A percentile compares a stretch with the other conserved stretches of the same genome.
These are phyloP conservation scores for Acorus gramineus DNA, from an alignment of 106 monocot genomes.

Conservation along the genomic window DNA sequence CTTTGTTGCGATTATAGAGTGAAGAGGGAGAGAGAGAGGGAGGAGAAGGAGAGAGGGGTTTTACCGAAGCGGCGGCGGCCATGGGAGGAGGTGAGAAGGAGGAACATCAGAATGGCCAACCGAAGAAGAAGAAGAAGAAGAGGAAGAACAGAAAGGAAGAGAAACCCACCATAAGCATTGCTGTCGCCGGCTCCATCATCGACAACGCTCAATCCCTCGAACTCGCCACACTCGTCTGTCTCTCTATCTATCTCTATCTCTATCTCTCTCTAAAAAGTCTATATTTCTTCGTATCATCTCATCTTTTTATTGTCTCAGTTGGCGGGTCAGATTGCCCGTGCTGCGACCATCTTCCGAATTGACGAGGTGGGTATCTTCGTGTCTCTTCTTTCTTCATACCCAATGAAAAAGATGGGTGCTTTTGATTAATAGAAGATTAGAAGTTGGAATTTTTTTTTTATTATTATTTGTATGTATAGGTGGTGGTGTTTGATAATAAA, in stretches of 20 bases:
- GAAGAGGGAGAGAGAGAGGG: too few relatives aligned
- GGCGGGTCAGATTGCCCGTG: conserved; percentile 90
- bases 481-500: conserved; percentile 78
- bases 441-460: neutral
- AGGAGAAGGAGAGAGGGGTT: too few relatives aligned
- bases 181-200: conserved; percentile 83
- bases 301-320: conserved; percentile 25
- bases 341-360: conserved; percentile 80
- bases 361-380: conserved; percentile 52
- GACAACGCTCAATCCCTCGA: conserved; percentile 96
- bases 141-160: conserved; percentile 1
- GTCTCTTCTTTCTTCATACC: neutral
- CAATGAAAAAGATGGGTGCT: neutral
- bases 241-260: too few relatives aligned
- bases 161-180: conserved; percentile 68
- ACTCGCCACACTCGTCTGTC: conserved; percentile 61
- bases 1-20: too few relatives aligned
- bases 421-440: neutral
- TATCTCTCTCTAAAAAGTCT: neutral
- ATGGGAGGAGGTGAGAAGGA: too few relatives aligned
- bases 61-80: too few relatives aligned
- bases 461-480: conserved; percentile 28
- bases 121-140: conserved; percentile 8
- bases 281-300: neutral
- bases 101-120: too few relatives aligned